Evolutionary conservation across 1,139 yeast genomes (phyloP).

Genomic region (Yamadazyma atlantica): DNA sequence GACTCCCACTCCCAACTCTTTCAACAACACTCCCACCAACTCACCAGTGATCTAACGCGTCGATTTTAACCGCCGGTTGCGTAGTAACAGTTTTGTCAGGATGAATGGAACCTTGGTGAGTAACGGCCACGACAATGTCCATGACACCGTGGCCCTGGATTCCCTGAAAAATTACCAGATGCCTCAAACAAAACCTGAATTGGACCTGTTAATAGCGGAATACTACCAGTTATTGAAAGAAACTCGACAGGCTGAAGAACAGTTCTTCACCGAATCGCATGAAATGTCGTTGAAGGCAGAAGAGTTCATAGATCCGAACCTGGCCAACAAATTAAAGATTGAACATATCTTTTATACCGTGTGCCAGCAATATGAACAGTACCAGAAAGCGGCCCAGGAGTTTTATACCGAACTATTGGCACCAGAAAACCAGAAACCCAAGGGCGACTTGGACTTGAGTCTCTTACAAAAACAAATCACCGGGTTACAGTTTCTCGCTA

Average conservation of each 20-base stretch:
- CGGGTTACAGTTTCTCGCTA: conserved; percentile 74
- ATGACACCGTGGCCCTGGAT: no score
- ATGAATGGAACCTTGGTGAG: not conserved
- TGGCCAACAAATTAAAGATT: conserved; percentile 24
- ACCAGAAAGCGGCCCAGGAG: conserved; percentile 22
- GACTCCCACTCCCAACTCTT: no score
- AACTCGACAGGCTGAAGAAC: conserved; percentile 8
- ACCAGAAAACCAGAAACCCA: conserved; percentile 6
- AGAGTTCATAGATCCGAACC: conserved; percentile 19
- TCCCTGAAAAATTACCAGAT: conserved; percentile 11
- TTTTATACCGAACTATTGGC: conserved; percentile 21
- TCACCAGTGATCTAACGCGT: no score
- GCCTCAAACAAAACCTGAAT: conserved; percentile 31
- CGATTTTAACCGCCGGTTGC: not conserved
- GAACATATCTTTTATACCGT: conserved; percentile 34
- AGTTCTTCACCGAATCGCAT: no score
- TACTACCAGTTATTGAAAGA: conserved; percentile 23
- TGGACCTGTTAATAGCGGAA: not conserved
- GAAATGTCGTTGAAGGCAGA: conserved; percentile 8
- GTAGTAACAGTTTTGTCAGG: not conserved
- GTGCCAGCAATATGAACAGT: conserved; percentile 29
- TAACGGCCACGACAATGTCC: no score
- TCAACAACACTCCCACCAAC: no score
- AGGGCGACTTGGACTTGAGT: conserved; percentile 39
- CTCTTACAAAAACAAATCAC: conserved; percentile 66